These are phyloP conservation scores for Yamadazyma taylorii DNA, from an alignment of 1,139 yeast species.

Conservation along the genomic window DNA sequence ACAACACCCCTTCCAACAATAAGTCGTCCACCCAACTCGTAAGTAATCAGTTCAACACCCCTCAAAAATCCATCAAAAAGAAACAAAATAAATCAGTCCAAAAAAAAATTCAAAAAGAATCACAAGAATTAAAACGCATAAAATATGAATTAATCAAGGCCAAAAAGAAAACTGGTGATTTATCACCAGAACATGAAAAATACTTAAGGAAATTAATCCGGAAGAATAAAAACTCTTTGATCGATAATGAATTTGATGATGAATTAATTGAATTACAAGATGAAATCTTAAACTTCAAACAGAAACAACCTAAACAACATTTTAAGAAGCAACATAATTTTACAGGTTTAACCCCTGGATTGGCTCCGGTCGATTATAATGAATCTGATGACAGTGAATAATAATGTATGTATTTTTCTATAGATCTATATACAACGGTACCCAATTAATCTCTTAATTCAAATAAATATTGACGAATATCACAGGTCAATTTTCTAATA, in stretches of 20 bases:
- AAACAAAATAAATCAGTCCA: conserved; percentile 29
- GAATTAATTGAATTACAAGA: conserved; percentile 12
- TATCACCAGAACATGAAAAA: conserved; percentile 46
- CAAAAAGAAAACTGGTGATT: conserved; percentile 39
- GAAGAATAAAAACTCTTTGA: conserved; percentile 38
- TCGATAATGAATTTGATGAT: conserved; percentile 9
- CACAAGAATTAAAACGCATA: conserved; percentile 48
- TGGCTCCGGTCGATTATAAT: conserved; percentile 77
- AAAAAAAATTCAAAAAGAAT: conserved; percentile 30
- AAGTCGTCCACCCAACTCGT: conserved; percentile 34
- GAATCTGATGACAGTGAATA: conserved; percentile 42
- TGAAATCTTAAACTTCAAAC: conserved; percentile 15
- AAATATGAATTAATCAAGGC: conserved; percentile 45
- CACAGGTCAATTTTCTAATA: conserved; percentile 74
- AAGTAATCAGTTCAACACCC: conserved; percentile 31
- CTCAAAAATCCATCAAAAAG: conserved; percentile 25
- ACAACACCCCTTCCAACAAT: background rate
- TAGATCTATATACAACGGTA: conserved; percentile 17
- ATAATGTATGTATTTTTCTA: conserved; percentile 1
- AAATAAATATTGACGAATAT: conserved; percentile 73
- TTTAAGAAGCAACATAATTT: conserved; percentile 41
- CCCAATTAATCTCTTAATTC: conserved; percentile 40
- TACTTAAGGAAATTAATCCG: conserved; percentile 50
- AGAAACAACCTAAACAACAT: conserved; percentile 18
- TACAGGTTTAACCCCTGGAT: conserved; percentile 84